Evolutionary conservation across 2,329 filamentous ascomycete genomes (phyloP), one percentile per base, ranked within the genome.

Genomic region (Sporothrix dimorphospora): DNA sequence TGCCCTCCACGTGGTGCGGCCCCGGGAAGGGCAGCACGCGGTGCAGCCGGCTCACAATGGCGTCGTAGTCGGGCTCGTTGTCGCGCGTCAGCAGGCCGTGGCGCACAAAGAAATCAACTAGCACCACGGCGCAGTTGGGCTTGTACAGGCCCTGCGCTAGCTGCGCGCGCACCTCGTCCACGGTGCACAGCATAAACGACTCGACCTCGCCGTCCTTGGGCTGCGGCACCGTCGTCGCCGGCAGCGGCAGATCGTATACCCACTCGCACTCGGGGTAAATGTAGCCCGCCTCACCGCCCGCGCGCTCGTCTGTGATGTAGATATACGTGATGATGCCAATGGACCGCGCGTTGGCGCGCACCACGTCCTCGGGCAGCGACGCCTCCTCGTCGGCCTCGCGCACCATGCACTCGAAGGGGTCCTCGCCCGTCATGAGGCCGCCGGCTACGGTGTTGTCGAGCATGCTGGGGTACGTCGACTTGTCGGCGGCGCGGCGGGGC

Each of bases 261-360:
- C 94, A 98, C 82, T 98, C 91, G 77, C 90, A 91, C 82, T 98
- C 96, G 0, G 96, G 96, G 82, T 97, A 95, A 79, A 97, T 86
- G 78, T 97, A 85, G 12, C 91, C 91, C 11, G 86, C 89, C 82
- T 98, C 94, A 11, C 94, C 94, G 12, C 94, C 93, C 3, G 93
- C 90, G 45, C 89, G 86, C 77, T 88, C 84, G 78, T 94, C 91
- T 12, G 94, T 89, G 75, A 97, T 86, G 82, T 95, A 92, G 75
- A 94, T 90, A 82, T 98, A 99, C 7, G 93, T 94, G 74, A 98
- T 87, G 61, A 88, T 91, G 7, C 94, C 94, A 19, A 84, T 86
- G 21, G 88, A 81, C 73, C 84, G 86, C 5, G 88, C 88, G 14
- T 84, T 83, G 51, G 83, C 81, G 57, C 91, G 87, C 67, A 97